phyloP scores from a whole-genome alignment of 495 filamentous ascomycete genomes.

The Talaromyces thailandensis region DNA sequence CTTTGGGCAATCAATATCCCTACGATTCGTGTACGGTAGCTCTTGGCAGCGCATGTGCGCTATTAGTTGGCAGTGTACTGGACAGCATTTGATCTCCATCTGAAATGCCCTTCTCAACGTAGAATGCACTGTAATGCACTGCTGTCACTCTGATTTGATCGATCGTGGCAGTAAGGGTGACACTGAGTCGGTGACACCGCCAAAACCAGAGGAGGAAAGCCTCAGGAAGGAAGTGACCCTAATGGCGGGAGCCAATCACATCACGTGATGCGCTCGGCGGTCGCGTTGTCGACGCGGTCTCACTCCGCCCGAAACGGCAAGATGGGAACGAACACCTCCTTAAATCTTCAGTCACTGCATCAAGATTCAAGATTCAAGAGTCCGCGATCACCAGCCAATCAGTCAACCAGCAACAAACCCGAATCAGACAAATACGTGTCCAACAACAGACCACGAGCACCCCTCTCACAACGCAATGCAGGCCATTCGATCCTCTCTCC shows the following conservation, averaged over 20 bases:
- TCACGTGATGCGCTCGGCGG: not conserved
- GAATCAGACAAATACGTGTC: not conserved
- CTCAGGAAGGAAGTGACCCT: not conserved
- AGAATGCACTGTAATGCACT: not conserved
- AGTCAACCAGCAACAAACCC: not conserved
- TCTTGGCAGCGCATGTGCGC: not conserved
- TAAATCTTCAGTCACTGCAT: not conserved
- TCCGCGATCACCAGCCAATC: not conserved
- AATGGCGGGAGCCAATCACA: not conserved
- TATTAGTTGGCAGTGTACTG: not conserved
- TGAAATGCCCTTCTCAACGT: not conserved
- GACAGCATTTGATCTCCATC: not conserved
- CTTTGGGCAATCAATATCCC: not conserved
- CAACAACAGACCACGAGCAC: not conserved
- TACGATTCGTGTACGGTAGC: not conserved
- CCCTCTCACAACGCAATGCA: constrained; percentile 3
- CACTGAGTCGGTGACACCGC: not conserved
- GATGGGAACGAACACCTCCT: not conserved
- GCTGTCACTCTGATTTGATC: not conserved
- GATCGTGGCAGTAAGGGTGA: not conserved
- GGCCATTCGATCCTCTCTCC: constrained; percentile 16
- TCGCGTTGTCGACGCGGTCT: not conserved
- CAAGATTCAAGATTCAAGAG: not conserved
- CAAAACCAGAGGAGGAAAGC: not conserved
- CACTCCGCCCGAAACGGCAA: not conserved